These are phyloP conservation scores for Cystobasidiopsis lactophilus DNA, from an alignment of 768 basidiomycete species.

Conservation along the genomic window DNA sequence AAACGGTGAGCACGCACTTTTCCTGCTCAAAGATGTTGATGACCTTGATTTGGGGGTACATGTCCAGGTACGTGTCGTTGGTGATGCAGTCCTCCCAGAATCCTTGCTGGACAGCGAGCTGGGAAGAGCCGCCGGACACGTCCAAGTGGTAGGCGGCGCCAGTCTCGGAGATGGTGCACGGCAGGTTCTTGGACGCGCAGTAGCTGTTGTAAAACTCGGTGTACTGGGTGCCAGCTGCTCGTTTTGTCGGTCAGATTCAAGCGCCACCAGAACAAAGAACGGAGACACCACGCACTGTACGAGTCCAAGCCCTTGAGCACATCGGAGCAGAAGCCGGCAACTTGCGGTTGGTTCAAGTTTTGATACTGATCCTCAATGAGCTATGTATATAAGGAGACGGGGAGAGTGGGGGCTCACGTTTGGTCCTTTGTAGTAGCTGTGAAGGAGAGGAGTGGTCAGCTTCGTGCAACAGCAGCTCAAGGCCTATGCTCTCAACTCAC, in stretches of 20 bases:
- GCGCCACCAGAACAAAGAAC: background rate
- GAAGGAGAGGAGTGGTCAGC: too few species aligned
- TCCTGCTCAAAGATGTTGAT: slow-evolving; percentile 20
- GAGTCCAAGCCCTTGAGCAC: background rate
- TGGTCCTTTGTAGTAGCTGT: slow-evolving; percentile 19
- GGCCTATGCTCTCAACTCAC: too few species aligned
- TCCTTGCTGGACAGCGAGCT: slow-evolving; percentile 6
- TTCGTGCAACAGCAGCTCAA: too few species aligned
- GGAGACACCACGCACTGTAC: slow-evolving; percentile 1
- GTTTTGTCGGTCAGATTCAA: too few species aligned
- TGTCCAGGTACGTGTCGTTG: slow-evolving; percentile 8
- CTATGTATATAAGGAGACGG: too few species aligned
- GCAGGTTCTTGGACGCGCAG: background rate
- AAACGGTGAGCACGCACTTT: slow-evolving; percentile 11
- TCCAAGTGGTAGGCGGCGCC: slow-evolving; percentile 11
- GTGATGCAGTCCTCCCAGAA: slow-evolving; percentile 9
- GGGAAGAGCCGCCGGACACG: slow-evolving; percentile 1
- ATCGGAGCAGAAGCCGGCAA: slow-evolving; percentile 7
- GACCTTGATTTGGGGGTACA: slow-evolving; percentile 16
- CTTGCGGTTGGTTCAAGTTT: slow-evolving; percentile 9
- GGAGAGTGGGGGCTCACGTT: too few species aligned
- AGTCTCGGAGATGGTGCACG: slow-evolving; percentile 11
- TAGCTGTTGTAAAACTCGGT: slow-evolving; percentile 1
- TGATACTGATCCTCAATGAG: too few species aligned
- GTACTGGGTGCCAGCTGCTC: too few species aligned